A percentile compares a stretch with the other conserved stretches of the same genome.
Evolutionary conservation across 2,329 filamentous ascomycete genomes (phyloP).

Genomic region (Chaetomium globosum): DNA sequence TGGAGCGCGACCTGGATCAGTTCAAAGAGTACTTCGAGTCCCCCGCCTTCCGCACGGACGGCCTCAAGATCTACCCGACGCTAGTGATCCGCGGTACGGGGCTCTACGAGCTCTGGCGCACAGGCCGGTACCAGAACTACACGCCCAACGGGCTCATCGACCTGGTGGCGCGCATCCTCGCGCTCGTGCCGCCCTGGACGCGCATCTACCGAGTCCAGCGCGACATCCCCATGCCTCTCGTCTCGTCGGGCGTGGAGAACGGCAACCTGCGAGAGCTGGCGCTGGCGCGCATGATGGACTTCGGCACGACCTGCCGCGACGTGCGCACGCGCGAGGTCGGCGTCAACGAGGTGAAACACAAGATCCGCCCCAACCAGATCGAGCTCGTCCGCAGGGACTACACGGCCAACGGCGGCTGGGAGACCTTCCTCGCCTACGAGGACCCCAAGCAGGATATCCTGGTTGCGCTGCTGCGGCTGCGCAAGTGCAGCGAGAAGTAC

Average conservation of each 20-base stretch:
- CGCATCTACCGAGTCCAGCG: slow-evolving; percentile 97
- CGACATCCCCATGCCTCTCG: slow-evolving; percentile 99
- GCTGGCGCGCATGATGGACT: slow-evolving; percentile 97
- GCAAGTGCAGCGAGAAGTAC: slow-evolving; percentile 88
- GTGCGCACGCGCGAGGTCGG: slow-evolving; percentile 95
- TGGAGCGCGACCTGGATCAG: slow-evolving; percentile 96
- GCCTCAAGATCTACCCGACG: slow-evolving; percentile 96
- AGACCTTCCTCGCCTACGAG: slow-evolving; percentile 97
- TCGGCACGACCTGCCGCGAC: slow-evolving; percentile 94
- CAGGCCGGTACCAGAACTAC: slow-evolving; percentile 96
- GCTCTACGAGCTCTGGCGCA: slow-evolving; percentile 95
- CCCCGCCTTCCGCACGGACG: slow-evolving; percentile 92
- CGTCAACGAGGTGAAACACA: slow-evolving; percentile 98
- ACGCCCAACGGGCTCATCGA: slow-evolving; percentile 96
- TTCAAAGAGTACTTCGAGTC: slow-evolving; percentile 98
- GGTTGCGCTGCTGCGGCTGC: slow-evolving; percentile 82
- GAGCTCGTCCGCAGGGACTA: slow-evolving; percentile 95
- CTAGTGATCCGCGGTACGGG: slow-evolving; percentile 96
- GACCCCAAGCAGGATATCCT: slow-evolving; percentile 98
- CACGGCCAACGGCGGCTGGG: slow-evolving; percentile 93
- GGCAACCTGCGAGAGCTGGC: slow-evolving; percentile 93
- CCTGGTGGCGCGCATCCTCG: slow-evolving; percentile 92
- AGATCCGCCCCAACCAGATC: slow-evolving; percentile 93
- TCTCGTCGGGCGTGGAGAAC: slow-evolving; percentile 98
- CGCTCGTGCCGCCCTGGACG: slow-evolving; percentile 94